These are phyloP conservation scores for Starmerella stigmatis DNA, from an alignment of 805 yeast genomes.

Conservation along the genomic window DNA sequence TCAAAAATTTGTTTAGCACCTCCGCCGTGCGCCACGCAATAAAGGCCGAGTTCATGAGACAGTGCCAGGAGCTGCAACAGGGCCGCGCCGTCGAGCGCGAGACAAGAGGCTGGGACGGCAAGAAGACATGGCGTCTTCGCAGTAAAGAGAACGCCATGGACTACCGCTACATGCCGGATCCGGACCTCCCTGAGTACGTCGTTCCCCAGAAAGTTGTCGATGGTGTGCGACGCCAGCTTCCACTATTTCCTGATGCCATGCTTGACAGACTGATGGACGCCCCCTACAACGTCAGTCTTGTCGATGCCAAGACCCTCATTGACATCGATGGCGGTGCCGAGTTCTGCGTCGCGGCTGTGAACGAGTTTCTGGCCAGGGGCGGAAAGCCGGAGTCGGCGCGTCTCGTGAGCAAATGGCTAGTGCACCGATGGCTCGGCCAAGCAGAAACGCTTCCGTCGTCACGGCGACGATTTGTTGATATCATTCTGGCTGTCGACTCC, in stretches of 20 bases:
- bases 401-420: constrained; percentile 64
- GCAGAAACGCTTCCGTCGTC: constrained; percentile 42
- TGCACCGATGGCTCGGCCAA: constrained; percentile 69
- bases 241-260: constrained; percentile 52
- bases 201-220: constrained; percentile 38
- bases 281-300: constrained; percentile 51
- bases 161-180: constrained; percentile 90
- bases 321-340: constrained; percentile 36
- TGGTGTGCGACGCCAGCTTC: constrained; percentile 35
- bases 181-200: constrained; percentile 59
- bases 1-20: constrained; percentile 79
- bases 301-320: constrained; percentile 64
- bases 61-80: constrained; percentile 39
- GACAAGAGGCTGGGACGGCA: constrained; percentile 90
- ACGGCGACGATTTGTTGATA: constrained; percentile 40
- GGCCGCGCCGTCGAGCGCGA: constrained; percentile 40
- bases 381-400: constrained; percentile 27
- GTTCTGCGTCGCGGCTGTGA: constrained; percentile 35
- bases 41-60: constrained; percentile 60
- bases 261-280: constrained; percentile 36
- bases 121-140: constrained; percentile 53
- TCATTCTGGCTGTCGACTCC: constrained; percentile 42
- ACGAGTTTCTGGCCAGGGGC: constrained; percentile 23
- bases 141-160: constrained; percentile 74
- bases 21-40: constrained; percentile 71